Evolutionary conservation across 106 monocot species (phyloP).

Genomic region (Iris macrosiphon): DNA sequence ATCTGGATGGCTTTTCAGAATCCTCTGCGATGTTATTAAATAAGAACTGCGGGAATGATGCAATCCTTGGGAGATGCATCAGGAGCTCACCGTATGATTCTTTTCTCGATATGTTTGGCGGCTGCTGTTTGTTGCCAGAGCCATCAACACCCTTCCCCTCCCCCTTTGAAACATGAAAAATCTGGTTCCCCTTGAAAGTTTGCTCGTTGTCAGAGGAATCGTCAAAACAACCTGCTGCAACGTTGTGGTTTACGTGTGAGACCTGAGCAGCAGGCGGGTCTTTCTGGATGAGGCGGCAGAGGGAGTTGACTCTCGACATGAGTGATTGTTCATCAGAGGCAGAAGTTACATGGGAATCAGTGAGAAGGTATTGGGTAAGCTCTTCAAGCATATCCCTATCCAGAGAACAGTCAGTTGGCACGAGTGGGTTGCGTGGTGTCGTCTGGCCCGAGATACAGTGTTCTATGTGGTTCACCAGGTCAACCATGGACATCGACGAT

Average conservation of each 20-base stretch:
- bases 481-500: constrained; percentile 58
- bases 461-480: constrained; percentile 57
- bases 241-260: too few relatives aligned
- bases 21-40: constrained; percentile 1
- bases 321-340: constrained; percentile 52
- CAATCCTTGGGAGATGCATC: constrained; percentile 50
- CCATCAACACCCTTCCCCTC: too few relatives aligned
- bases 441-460: constrained; percentile 52
- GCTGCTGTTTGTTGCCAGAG: constrained; percentile 1
- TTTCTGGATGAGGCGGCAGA: constrained; percentile 64
- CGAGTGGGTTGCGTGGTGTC: constrained; percentile 15
- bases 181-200: too few relatives aligned
- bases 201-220: too few relatives aligned
- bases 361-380: constrained; percentile 40
- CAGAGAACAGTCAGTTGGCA: background rate
- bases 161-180: too few relatives aligned
- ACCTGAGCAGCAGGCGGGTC: constrained; percentile 12
- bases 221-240: too few relatives aligned
- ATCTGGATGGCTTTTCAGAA: too few relatives aligned
- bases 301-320: constrained; percentile 73
- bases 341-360: constrained; percentile 14
- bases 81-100: constrained; percentile 61
- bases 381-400: constrained; percentile 30
- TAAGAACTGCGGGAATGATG: constrained; percentile 54
- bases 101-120: constrained; percentile 28